phyloP scores from a whole-genome alignment of 345 rosid species.

The Salix koriyanagi region DNA sequence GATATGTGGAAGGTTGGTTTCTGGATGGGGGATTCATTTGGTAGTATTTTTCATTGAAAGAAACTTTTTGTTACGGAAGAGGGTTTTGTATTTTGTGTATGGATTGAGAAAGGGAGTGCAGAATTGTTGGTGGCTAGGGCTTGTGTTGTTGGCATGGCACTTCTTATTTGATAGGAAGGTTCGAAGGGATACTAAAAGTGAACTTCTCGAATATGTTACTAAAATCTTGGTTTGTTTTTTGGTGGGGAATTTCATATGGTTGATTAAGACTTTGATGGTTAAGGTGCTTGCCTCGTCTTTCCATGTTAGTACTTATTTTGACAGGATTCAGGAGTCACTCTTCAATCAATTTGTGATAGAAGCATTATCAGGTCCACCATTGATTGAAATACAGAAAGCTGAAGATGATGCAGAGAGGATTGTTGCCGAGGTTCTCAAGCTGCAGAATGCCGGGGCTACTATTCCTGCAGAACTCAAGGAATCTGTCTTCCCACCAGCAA shows the following conservation, averaged over 20 bases:
- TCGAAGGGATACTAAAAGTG: conserved; percentile 25
- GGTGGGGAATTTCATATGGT: conserved; percentile 63
- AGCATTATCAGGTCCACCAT: conserved; percentile 73
- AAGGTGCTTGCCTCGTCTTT: conserved; percentile 83
- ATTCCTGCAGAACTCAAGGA: conserved; percentile 60
- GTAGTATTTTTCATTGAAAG: conserved; percentile 74
- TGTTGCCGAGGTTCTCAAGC: conserved; percentile 38
- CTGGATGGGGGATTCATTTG: conserved; percentile 82
- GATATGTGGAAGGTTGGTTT: conserved; percentile 77
- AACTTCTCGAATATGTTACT: conserved; percentile 48
- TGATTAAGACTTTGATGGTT: conserved; percentile 76
- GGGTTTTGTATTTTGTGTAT: conserved; percentile 78
- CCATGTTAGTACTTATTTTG: conserved; percentile 90
- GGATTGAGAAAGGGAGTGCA: conserved; percentile 76
- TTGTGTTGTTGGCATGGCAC: conserved; percentile 71
- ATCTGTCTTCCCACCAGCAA: conserved; percentile 35
- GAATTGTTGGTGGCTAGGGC: conserved; percentile 77
- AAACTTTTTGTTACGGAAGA: conserved; percentile 65
- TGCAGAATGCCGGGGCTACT: conserved; percentile 60
- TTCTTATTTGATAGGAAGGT: conserved; percentile 58
- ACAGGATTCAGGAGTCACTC: conserved; percentile 75
- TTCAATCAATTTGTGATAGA: conserved; percentile 84
- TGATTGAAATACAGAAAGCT: conserved; percentile 43
- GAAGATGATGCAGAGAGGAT: conserved; percentile 52
- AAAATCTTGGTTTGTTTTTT: conserved; percentile 63